Evolutionary conservation across 208 protist species (phyloP), one percentile per base, ranked within the genome.

Genomic region (Trypanosoma lewisi): DNA sequence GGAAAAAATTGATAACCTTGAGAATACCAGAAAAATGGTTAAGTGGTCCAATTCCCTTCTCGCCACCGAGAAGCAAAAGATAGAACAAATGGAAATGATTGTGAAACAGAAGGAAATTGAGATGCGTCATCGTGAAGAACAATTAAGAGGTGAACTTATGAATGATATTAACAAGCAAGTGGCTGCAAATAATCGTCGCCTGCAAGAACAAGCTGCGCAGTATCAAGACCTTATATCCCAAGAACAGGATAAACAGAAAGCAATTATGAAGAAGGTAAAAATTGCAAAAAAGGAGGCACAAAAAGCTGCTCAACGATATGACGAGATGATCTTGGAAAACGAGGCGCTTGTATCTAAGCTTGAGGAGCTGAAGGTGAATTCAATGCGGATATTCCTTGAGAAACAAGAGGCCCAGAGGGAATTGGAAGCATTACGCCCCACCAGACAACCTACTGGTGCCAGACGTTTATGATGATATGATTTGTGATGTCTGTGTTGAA

Each of bases 301-400:
- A 50, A 96, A 94, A 75, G 84, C 75, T 21, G 87, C 85, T 21
- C 91, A 96, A 66, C 83, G 86, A 36, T 96, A 94, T 70, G 91
- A 96, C 64, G 91, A 96, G 73, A 93, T 96, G 85, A 93, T 96
- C 50, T 67, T 96, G 17, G 87, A 96, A 61, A 96, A 96, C 67
- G 91, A 96, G 58, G 67, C 82, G 2, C 71, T 96, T 34, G 64
- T 79, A 51, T 81, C 82, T 23, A 85, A 94, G 70, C 57, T 96
- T 25, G 91, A 94, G 75, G 85, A 96, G 53, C 75, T 96, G 33
- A 96, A 96, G 84, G 85, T 96, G 28, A 77, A 73, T n/a, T 89
- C 88, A n/a, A 92, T 96, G 81, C 85, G 88, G 66, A 84, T 88
- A 70, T 94, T 85, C 58, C 69, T 91, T 14, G 91, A 96, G 74